Percentiles rank a stretch among this genome's conserved stretches.
Evolutionary conservation across 2,329 filamentous ascomycete genomes (phyloP).

Genomic region (Aureobasidium sp.): DNA sequence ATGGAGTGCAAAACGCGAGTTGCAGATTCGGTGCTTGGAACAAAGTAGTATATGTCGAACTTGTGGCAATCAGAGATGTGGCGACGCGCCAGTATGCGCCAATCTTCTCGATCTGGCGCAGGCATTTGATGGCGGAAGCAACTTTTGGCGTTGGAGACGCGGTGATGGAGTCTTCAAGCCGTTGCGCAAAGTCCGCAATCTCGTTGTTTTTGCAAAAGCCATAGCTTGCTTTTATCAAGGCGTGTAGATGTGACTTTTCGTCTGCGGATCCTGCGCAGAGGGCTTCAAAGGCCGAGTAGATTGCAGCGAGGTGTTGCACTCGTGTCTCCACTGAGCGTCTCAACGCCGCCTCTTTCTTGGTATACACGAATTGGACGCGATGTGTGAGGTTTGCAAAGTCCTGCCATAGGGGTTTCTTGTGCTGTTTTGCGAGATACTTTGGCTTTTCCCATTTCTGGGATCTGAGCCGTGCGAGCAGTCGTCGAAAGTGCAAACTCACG

Average conservation of each 20-base stretch:
- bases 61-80: neutral
- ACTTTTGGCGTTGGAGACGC: neutral
- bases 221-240: neutral
- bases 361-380: conserved; percentile 3
- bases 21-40: neutral
- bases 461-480: neutral
- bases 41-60: neutral
- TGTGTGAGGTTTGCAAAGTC: conserved; percentile 1
- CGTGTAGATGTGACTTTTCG: neutral
- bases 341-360: neutral
- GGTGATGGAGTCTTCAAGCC: neutral
- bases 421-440: conserved; percentile 1
- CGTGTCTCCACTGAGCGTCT: neutral
- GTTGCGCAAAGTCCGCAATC: conserved; percentile 1
- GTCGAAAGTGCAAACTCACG: neutral
- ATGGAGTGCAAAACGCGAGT: neutral
- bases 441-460: conserved; percentile 3
- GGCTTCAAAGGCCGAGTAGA: neutral
- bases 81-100: neutral
- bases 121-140: conserved; percentile 4
- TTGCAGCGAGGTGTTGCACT: neutral
- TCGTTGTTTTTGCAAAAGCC: neutral
- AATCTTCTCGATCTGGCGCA: conserved; percentile 9
- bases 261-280: neutral
- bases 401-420: conserved; percentile 11